phyloP scores from a whole-genome alignment of 495 filamentous ascomycete genomes.

The Astrocystis sublimbata region DNA sequence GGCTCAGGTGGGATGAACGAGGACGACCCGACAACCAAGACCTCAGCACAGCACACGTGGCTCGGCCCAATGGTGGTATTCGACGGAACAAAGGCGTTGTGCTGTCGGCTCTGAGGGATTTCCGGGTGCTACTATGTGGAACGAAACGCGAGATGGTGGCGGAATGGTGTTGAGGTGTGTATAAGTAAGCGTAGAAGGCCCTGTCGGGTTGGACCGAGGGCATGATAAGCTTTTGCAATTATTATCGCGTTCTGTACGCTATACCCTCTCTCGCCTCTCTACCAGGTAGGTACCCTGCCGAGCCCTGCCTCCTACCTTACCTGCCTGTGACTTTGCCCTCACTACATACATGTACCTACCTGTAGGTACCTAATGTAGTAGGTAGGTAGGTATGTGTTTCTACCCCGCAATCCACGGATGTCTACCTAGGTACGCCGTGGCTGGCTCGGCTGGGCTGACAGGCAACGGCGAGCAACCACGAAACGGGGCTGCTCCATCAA shows the following conservation, averaged over 20 bases:
- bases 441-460: not conserved
- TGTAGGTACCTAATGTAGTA: too few relatives aligned
- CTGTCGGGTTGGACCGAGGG: not conserved
- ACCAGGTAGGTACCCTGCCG: too few relatives aligned
- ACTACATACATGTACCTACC: too few relatives aligned
- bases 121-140: constrained; percentile 7
- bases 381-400: too few relatives aligned
- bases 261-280: too few relatives aligned
- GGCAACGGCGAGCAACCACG: not conserved
- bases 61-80: constrained; percentile 9
- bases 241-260: not conserved
- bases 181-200: not conserved
- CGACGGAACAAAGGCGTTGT: constrained; percentile 1
- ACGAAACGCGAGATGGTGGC: constrained; percentile 6
- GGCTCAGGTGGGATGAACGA: constrained; percentile 3
- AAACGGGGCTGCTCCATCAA: constrained; percentile 3
- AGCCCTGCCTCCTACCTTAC: too few relatives aligned
- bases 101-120: constrained; percentile 18
- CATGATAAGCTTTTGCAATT: constrained; percentile 12
- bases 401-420: too few relatives aligned
- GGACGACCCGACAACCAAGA: constrained; percentile 3
- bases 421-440: too few relatives aligned
- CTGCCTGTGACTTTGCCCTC: too few relatives aligned
- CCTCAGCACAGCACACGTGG: constrained; percentile 15
- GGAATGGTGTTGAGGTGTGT: constrained; percentile 2